Evolutionary conservation across 352 stramenopile genomes (phyloP).

Genomic region (Pythium vanterpoolii): DNA sequence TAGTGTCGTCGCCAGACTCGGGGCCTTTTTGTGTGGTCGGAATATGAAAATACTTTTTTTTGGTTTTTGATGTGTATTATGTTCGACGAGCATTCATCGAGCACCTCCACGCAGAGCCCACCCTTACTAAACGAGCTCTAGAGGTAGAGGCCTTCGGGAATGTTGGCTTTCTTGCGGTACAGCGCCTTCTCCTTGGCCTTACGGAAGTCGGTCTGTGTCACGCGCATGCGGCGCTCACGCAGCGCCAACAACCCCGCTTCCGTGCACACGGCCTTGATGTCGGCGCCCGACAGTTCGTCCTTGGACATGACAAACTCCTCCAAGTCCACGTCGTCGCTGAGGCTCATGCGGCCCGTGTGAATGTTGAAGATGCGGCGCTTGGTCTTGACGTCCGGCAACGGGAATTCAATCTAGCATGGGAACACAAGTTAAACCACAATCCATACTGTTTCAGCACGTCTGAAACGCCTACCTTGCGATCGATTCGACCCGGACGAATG

Average conservation of each 20-base stretch:
- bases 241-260: conserved; percentile 94
- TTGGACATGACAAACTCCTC: conserved; percentile 99
- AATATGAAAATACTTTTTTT: conserved; percentile 3
- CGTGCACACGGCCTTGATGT: conserved; percentile 99
- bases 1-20: neutral
- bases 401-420: conserved; percentile 96
- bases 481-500: conserved; percentile 99
- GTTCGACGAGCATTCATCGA: neutral
- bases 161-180: conserved; percentile 90
- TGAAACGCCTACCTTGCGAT: conserved; percentile 90
- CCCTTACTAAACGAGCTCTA: no score
- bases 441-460: neutral
- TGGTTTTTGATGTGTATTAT: neutral
- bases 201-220: conserved; percentile 99
- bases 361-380: conserved; percentile 99
- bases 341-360: conserved; percentile 98
- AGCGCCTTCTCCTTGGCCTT: conserved; percentile 97
- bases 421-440: neutral
- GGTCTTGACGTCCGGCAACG: conserved; percentile 98
- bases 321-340: conserved; percentile 98
- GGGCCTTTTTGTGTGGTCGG: no score
- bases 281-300: conserved; percentile 99
- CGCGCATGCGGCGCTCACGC: conserved; percentile 99
- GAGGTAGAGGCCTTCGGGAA: conserved; percentile 98
- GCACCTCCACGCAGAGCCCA: no score